Evolutionary conservation across 805 yeast genomes (phyloP).

Genomic region (Pichia deserticola): DNA sequence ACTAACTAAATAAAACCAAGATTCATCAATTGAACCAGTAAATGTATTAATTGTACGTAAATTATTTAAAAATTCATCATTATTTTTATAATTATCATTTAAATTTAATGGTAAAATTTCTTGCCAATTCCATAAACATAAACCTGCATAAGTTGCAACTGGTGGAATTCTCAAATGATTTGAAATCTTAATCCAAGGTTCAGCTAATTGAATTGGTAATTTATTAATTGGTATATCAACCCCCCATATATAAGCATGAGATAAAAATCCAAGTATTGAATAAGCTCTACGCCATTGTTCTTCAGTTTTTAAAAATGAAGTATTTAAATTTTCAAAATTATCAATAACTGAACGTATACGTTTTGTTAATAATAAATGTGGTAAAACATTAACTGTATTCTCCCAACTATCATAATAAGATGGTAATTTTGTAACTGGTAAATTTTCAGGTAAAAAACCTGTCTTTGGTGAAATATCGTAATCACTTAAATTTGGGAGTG

Average conservation of each 20-base stretch:
- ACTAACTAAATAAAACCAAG: slow-evolving; percentile 88
- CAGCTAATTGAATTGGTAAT: slow-evolving; percentile 61
- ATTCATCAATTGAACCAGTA: slow-evolving; percentile 86
- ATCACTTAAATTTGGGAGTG: slow-evolving; percentile 47
- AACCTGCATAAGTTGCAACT: slow-evolving; percentile 78
- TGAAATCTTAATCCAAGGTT: slow-evolving; percentile 58
- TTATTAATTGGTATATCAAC: slow-evolving; percentile 51
- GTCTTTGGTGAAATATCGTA: slow-evolving; percentile 63
- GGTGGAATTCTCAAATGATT: slow-evolving; percentile 71
- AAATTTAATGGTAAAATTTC: slow-evolving; percentile 40
- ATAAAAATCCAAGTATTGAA: slow-evolving; percentile 66
- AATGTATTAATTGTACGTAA: slow-evolving; percentile 76
- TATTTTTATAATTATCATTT: slow-evolving; percentile 21
- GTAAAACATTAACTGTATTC: slow-evolving; percentile 51
- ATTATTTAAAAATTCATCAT: slow-evolving; percentile 43
- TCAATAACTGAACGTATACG: slow-evolving; percentile 60
- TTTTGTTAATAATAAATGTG: slow-evolving; percentile 63
- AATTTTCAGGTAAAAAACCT: slow-evolving; percentile 71
- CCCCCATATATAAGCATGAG: slow-evolving; percentile 91
- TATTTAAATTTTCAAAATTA: slow-evolving; percentile 48
- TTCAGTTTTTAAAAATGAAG: slow-evolving; percentile 36
- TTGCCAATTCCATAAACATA: slow-evolving; percentile 83
- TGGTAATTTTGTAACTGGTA: slow-evolving; percentile 57
- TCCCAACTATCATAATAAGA: slow-evolving; percentile 75
- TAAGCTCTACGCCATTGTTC: slow-evolving; percentile 73